phyloP scores from a whole-genome alignment of 2,329 filamentous ascomycete species.

The Westerdykella aurantiaca region DNA sequence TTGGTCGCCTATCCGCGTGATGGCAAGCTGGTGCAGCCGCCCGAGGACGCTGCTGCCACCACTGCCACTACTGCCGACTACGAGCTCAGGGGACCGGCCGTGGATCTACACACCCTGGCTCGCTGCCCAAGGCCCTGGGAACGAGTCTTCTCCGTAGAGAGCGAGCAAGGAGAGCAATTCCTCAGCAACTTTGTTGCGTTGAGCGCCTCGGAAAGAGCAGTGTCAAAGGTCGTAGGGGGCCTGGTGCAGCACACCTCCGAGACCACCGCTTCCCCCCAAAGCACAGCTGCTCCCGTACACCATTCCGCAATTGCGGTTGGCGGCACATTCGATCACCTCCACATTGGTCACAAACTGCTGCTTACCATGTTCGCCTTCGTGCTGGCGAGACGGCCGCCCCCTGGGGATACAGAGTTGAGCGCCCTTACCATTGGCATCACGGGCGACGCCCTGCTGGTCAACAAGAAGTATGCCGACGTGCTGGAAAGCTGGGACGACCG shows the following conservation, averaged over 20 bases:
- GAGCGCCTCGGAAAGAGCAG: conserved; percentile 17
- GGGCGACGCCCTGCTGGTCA: conserved; percentile 75
- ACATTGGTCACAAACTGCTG: conserved; percentile 92
- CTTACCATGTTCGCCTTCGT: conserved; percentile 79
- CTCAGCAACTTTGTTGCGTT: conserved; percentile 43
- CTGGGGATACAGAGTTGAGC: conserved; percentile 29
- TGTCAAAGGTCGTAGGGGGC: conserved; percentile 33
- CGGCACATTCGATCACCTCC: conserved; percentile 94
- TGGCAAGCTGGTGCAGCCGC: conserved; percentile 19
- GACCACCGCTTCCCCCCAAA: conserved; percentile 3
- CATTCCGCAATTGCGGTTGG: conserved; percentile 71
- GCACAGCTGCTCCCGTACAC: conserved; percentile 8
- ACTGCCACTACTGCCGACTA: conserved; percentile 24
- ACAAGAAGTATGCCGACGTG: conserved; percentile 79
- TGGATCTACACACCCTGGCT: conserved; percentile 46
- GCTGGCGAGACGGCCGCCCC: conserved; percentile 41
- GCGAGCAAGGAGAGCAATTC: conserved; percentile 58
- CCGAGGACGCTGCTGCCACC: conserved; percentile 19
- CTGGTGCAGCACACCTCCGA: conserved; percentile 22
- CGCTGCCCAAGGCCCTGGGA: conserved; percentile 54
- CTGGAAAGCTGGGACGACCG: conserved; percentile 76
- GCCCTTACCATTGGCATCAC: conserved; percentile 80
- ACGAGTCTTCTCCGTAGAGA: conserved; percentile 59
- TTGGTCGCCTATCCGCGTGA: conserved; percentile 58
- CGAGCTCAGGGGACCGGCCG: conserved; percentile 44